Evolutionary conservation across 2,329 filamentous ascomycete species (phyloP), one percentile per base, ranked within the genome.

Genomic region (Dothideomycetes sp.): DNA sequence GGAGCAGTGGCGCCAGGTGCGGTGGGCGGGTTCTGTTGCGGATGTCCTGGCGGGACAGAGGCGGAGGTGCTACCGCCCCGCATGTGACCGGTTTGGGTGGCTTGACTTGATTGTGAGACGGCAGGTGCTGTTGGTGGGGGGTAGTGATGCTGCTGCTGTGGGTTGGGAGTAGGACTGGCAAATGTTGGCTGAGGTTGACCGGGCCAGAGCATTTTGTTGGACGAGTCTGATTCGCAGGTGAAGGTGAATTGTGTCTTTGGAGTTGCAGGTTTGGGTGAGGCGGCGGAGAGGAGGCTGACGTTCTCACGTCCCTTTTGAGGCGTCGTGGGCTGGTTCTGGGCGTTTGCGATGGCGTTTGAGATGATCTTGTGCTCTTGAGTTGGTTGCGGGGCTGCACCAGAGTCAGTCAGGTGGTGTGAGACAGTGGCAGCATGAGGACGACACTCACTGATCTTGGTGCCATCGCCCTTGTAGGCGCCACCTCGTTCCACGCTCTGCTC

Each of bases 161-260:
- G 9, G 31, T 9, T 14, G 4, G 40, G 29, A 12, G 16, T 19
- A 3, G 41, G 41, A 5, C n/a, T 35, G 33, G 33, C 5, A 18
- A 29, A n/a, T 36, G 29, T 40, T 34, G n/a, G 27, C 32, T 50
- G 46, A 24, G 49, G 51, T 19, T 71, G 66, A 53, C 79, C 77
- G 32, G 84, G 83, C 79, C 83, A 85, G 37, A 79, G 77, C 57
- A 86, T 75, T 41, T 81, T 78, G 43, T 81, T 85, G 1, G 84
- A 80, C 29, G 87, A 85, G 56, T 91, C 86, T 1, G 88, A 89
- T 53, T 93, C 84, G 61, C 87, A 95, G 10, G 86, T 94, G 56
- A 98, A 98, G 8, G 91, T 98, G 58, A 98, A 98, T 52, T 95
- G 86, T 0, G 84, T 82, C 41, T 87, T 85, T 4, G 81, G 75